Conservation (phyloP, 2,329 filamentous ascomycete species). For the Stachybotrys echinatus region DNA sequence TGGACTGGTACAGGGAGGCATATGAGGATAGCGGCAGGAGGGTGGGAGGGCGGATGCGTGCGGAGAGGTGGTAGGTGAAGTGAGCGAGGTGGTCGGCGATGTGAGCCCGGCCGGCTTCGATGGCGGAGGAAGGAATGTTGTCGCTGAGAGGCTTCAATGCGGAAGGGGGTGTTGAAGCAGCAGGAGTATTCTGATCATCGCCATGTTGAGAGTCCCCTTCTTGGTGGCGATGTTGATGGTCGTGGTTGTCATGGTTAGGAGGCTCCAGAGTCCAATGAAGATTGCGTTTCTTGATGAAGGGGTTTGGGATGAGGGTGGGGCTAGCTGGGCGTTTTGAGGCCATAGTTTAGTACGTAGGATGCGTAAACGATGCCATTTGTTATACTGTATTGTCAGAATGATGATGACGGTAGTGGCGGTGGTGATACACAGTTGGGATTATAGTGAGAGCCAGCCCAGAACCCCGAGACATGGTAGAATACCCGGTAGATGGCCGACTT, state of each 20-base stretch:
- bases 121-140: constrained; percentile 22
- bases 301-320: constrained; percentile 34
- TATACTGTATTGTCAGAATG: neutral
- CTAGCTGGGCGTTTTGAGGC: constrained; percentile 22
- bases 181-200: too few relatives aligned
- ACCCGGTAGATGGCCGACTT: too few relatives aligned
- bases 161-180: constrained; percentile 7
- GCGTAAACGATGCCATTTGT: constrained; percentile 1
- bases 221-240: constrained; percentile 3
- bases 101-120: constrained; percentile 32
- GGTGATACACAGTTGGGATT: too few relatives aligned
- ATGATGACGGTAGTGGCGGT: neutral
- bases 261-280: constrained; percentile 34
- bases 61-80: constrained; percentile 28
- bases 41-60: constrained; percentile 14
- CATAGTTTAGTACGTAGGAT: constrained; percentile 1
- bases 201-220: too few relatives aligned
- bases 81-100: constrained; percentile 33
- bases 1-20: constrained; percentile 28
- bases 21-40: constrained; percentile 29
- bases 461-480: too few relatives aligned
- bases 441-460: too few relatives aligned
- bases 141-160: neutral
- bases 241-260: constrained; percentile 4
- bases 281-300: constrained; percentile 42